Evolutionary conservation across 2,329 filamentous ascomycete genomes (phyloP), one percentile per base, ranked within the genome.

Genomic region (Cercospora citrullina): DNA sequence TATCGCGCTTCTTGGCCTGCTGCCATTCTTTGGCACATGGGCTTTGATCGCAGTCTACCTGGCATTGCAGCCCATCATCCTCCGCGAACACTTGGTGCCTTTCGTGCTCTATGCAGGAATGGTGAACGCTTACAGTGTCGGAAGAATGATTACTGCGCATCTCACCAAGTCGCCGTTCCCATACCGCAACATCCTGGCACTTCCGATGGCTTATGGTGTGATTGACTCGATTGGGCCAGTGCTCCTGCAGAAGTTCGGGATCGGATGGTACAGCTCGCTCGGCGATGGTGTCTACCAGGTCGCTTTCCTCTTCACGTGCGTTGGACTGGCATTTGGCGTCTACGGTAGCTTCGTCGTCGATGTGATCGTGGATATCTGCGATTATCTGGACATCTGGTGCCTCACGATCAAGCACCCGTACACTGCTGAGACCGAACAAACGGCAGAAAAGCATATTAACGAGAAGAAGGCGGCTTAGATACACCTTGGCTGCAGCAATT

Each of bases 311-410:
- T 98, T 97, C 80, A 87, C 89, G 77, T 94, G 94, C 82, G 82
- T 98, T 26, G 95, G 95, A 26, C 82, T 92, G 68, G 91, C 91
- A 0, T 79, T 97, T 59, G 95, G 95, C 36, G 89, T 98, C n/a
- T 97, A 99, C 81, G 94, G 93, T 68, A 97, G 93, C 79, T 99
- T 99, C 79, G 93, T 98, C 66, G 91, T 96, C 33, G 95, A 98
- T 78, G 94, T 98, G 66, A 97, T 99, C 73, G 93, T 95, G 68
- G 96, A 93, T 31, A 98, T 99, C 74, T 99, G 95, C 81, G 95
- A 99, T 79, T 97, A 96, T 79, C 85, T 98, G 69, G 95, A 99
- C 78, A 99, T 99, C 73, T 98, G 93, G 93, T 99, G 95, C 78
- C 84, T 99, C 78, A 96, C 92, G 1, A 99, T 99, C 82, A 99